Conservation (phyloP, 192 early-diverging fungal genomes). For the Umbelopsis isabellina region DNA sequence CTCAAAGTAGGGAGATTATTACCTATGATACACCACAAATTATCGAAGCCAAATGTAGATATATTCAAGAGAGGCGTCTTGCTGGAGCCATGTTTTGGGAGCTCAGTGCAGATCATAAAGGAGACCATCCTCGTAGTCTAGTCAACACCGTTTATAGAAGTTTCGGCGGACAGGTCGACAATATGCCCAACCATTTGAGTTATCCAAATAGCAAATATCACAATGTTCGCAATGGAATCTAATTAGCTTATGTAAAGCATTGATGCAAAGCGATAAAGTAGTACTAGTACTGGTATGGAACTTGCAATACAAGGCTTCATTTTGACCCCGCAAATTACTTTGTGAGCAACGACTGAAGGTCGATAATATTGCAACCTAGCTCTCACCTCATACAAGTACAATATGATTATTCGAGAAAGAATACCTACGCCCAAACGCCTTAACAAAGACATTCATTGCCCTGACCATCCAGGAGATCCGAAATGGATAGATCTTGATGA, state of each 20-base stretch:
- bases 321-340: no score
- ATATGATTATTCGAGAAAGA: neutral
- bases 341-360: no score
- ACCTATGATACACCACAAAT: conserved; percentile 81
- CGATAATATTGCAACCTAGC: no score
- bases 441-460: neutral
- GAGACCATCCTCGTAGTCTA: conserved; percentile 46
- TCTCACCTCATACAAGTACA: no score
- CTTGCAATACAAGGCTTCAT: no score
- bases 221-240: conserved; percentile 47
- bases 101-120: conserved; percentile 53
- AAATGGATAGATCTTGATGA: neutral
- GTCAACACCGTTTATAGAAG: conserved; percentile 34
- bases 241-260: neutral
- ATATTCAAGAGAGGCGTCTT: conserved; percentile 56
- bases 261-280: no score
- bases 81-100: conserved; percentile 88
- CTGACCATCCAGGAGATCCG: neutral
- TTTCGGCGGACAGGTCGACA: conserved; percentile 37
- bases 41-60: conserved; percentile 67
- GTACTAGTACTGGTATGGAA: no score
- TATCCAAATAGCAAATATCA: conserved; percentile 53
- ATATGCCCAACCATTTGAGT: conserved; percentile 45
- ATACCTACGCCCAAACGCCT: neutral
- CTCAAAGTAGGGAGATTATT: conserved; percentile 66